These are phyloP conservation scores for Meyerozyma athensensis DNA, from an alignment of 1,139 yeast species.

Conservation along the genomic window DNA sequence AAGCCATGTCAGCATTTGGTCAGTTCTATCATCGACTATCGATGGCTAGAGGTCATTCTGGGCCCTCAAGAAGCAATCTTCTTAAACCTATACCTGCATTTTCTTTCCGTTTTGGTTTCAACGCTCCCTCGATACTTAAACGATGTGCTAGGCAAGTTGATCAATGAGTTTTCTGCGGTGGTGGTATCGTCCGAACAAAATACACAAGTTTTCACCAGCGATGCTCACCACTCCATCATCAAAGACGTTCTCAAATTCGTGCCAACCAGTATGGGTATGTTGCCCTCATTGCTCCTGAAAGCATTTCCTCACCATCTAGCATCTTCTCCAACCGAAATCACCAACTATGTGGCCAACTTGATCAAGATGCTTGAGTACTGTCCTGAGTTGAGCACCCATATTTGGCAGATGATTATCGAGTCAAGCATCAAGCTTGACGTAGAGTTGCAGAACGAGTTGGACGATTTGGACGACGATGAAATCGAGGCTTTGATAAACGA, in stretches of 20 bases:
- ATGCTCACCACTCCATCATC: slow-evolving; percentile 64
- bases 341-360: slow-evolving; percentile 63
- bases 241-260: slow-evolving; percentile 60
- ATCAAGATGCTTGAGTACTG: slow-evolving; percentile 61
- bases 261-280: slow-evolving; percentile 72
- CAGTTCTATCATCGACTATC: slow-evolving; percentile 33
- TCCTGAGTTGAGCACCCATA: slow-evolving; percentile 63
- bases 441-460: slow-evolving; percentile 86
- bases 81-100: slow-evolving; percentile 55
- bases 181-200: slow-evolving; percentile 9
- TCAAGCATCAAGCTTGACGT: slow-evolving; percentile 84
- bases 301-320: slow-evolving; percentile 76
- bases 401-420: slow-evolving; percentile 81
- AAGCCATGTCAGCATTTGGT: slow-evolving; percentile 29
- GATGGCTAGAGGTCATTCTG: slow-evolving; percentile 49
- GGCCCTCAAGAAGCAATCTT: slow-evolving; percentile 24
- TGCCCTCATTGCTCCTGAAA: slow-evolving; percentile 55
- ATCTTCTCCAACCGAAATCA: slow-evolving; percentile 48
- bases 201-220: slow-evolving; percentile 15
- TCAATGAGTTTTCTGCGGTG: slow-evolving; percentile 48
- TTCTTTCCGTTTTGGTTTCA: slow-evolving; percentile 73
- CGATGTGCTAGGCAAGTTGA: slow-evolving; percentile 66
- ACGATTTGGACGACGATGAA: slow-evolving; percentile 75
- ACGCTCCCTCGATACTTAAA: slow-evolving; percentile 87
- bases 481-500: slow-evolving; percentile 59